phyloP scores from a whole-genome alignment of 257 asterid species.

The Osmanthus fragrans region DNA sequence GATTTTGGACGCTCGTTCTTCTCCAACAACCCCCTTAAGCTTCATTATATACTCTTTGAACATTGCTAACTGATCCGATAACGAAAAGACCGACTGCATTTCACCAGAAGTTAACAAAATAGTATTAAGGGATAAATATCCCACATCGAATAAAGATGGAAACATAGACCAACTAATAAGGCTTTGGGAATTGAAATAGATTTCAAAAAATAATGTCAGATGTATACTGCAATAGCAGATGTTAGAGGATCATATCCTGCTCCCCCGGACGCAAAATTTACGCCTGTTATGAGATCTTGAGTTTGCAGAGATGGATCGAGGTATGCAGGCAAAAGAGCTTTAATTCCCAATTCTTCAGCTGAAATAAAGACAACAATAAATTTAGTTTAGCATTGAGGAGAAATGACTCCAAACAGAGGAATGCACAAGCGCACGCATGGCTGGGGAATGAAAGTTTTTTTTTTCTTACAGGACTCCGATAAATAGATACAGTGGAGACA shows the following conservation, averaged over 20 bases:
- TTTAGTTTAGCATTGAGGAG: not conserved
- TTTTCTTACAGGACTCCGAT: too few species aligned
- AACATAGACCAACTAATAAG: too few species aligned
- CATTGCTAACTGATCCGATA: constrained; percentile 40
- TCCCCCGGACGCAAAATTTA: constrained; percentile 75
- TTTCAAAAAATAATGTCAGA: not conserved
- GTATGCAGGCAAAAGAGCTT: constrained; percentile 48
- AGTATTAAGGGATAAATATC: too few species aligned
- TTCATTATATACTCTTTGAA: constrained; percentile 43
- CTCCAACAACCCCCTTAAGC: constrained; percentile 40
- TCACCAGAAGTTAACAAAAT: constrained; percentile 16
- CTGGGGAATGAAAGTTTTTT: not conserved
- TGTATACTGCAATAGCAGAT: constrained; percentile 36
- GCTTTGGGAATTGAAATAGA: too few species aligned
- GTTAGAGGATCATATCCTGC: constrained; percentile 71
- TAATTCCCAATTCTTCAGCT: constrained; percentile 60
- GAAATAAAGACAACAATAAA: constrained; percentile 3
- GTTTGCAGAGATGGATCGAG: constrained; percentile 45
- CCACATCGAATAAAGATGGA: too few species aligned
- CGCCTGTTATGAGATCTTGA: constrained; percentile 69
- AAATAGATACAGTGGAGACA: too few species aligned
- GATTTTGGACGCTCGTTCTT: constrained; percentile 35
- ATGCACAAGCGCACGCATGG: not conserved
- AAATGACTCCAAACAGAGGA: not conserved
- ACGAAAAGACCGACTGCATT: constrained; percentile 42